Percentiles rank a stretch among this genome's conserved stretches.
Conservation (phyloP, 192 early-diverging fungal species). For the Gamsiella multidivaricata region DNA sequence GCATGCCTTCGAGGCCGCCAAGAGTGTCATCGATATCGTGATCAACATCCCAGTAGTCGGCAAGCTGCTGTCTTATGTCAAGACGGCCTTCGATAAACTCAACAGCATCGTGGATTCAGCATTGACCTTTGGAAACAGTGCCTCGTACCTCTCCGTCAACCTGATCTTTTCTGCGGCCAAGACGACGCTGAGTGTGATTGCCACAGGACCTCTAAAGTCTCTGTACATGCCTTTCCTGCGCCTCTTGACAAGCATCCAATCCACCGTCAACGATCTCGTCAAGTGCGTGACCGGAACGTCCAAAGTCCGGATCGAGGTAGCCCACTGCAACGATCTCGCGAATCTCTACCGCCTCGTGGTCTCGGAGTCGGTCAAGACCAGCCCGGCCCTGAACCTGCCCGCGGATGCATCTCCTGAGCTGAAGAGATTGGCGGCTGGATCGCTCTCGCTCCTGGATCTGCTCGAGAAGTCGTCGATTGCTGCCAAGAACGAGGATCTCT, state of each 20-base stretch:
- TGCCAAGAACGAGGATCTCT: constrained; percentile 16
- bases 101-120: neutral
- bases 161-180: neutral
- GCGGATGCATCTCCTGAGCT: constrained; percentile 12
- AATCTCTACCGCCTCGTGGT: constrained; percentile 22
- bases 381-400: constrained; percentile 15
- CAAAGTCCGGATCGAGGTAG: neutral
- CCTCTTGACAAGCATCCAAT: neutral
- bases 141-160: neutral
- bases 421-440: constrained; percentile 10
- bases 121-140: neutral
- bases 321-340: constrained; percentile 14
- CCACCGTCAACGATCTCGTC: neutral
- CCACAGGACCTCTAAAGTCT: neutral
- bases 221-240: neutral
- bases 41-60: neutral
- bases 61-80: neutral
- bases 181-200: neutral
- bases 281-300: neutral
- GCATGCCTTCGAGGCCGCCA: neutral
- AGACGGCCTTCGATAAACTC: neutral
- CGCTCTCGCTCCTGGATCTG: constrained; percentile 15
- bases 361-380: constrained; percentile 8
- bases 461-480: constrained; percentile 26
- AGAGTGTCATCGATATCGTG: neutral